Conservation (phyloP, 768 basidiomycete genomes). For the Panellus pusillus region DNA sequence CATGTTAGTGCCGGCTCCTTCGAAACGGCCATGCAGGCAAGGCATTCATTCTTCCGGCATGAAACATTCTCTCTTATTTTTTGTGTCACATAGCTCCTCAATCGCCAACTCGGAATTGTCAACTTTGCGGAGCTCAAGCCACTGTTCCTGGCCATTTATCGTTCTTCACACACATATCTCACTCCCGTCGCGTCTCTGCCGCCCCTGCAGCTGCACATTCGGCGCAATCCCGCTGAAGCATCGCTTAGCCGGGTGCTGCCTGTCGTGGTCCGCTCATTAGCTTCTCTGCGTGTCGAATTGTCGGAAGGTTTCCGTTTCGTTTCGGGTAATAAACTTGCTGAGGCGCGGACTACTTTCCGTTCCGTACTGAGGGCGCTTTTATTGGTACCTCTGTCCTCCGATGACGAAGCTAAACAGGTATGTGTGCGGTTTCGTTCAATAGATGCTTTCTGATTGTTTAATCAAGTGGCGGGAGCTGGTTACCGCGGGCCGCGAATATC, state of each 20-base stretch:
- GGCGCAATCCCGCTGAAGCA: slow-evolving; percentile 80
- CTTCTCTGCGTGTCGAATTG: slow-evolving; percentile 74
- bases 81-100: slow-evolving; percentile 62
- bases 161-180: slow-evolving; percentile 86
- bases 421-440: slow-evolving; percentile 24
- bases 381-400: slow-evolving; percentile 77
- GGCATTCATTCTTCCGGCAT: slow-evolving; percentile 21
- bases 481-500: slow-evolving; percentile 82
- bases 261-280: slow-evolving; percentile 65
- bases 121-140: slow-evolving; percentile 88
- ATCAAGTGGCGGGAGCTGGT: slow-evolving; percentile 87
- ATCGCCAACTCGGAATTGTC: slow-evolving; percentile 89
- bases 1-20: slow-evolving; percentile 96
- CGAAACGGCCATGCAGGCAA: slow-evolving; percentile 95
- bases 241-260: slow-evolving; percentile 81
- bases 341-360: slow-evolving; percentile 80
- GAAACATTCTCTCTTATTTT: neutral
- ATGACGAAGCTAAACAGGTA: slow-evolving; percentile 87
- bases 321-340: slow-evolving; percentile 81
- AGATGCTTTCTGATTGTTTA: slow-evolving; percentile 11
- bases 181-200: slow-evolving; percentile 86
- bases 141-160: slow-evolving; percentile 83
- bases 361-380: slow-evolving; percentile 76
- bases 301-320: slow-evolving; percentile 87
- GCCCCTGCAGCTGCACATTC: slow-evolving; percentile 81